A percentile compares a stretch with the other conserved stretches of the same genome.
Evolutionary conservation across 192 early-diverging fungal species (phyloP).

Genomic region (Umbelopsis sp.): DNA sequence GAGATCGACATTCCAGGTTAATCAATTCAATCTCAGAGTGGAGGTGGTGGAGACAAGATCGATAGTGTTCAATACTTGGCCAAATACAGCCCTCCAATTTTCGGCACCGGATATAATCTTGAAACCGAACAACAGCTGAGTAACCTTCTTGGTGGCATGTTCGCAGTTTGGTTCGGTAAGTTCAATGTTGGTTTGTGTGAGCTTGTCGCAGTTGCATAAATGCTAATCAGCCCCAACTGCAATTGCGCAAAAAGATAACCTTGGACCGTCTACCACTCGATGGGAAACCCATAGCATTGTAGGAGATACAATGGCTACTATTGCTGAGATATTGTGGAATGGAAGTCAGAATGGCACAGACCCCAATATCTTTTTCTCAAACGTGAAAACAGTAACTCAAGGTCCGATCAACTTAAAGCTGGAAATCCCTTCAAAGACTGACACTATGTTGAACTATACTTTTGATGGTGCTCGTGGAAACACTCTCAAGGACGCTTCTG

Average conservation of each 20-base stretch:
- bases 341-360: conserved; percentile 38
- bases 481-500: conserved; percentile 30
- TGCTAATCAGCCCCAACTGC: neutral
- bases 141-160: conserved; percentile 40
- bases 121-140: conserved; percentile 31
- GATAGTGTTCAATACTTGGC: conserved; percentile 38
- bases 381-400: conserved; percentile 43
- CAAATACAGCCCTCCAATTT: conserved; percentile 42
- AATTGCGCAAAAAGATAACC: conserved; percentile 24
- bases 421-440: conserved; percentile 45
- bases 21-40: neutral
- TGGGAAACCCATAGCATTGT: conserved; percentile 46
- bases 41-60: conserved; percentile 28
- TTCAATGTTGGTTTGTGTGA: neutral
- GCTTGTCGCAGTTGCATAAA: neutral
- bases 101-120: conserved; percentile 44
- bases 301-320: conserved; percentile 39
- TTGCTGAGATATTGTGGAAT: conserved; percentile 48
- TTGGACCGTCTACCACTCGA: conserved; percentile 44
- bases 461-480: conserved; percentile 40
- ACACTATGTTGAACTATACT: conserved; percentile 42
- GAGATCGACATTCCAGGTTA: neutral
- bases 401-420: conserved; percentile 41
- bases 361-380: conserved; percentile 29
- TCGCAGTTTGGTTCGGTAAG: conserved; percentile 41